Base-by-base conservation (phyloP, 441 rosid genomes). In the Pelargonium fulgidum region DNA sequence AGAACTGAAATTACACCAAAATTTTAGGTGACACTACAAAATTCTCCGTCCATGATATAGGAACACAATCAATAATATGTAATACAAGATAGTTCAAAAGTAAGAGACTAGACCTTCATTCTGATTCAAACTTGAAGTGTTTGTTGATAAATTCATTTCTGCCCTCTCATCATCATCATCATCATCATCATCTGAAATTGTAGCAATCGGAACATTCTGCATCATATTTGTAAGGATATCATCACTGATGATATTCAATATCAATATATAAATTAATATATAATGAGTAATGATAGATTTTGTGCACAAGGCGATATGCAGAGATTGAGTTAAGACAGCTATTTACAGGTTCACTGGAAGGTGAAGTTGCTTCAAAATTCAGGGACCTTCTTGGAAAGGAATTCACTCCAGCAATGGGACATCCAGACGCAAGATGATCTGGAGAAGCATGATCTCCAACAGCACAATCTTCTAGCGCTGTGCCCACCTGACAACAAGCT, bases 131-230 rank as follows among this genome's bases (percentile, higher is more conserved):
- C 41, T 62, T 62, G 65, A 62, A 7, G 10, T 17, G 26, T 62
- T 12, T 4, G 16, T 62, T 24, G 65, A 24, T 22, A 17, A 62
- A 12, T 11, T 62, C 65, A 6, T 12, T 13, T 47, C 54, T 47
- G 54, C 13, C n/a, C n/a, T 12, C 54, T 44, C 13, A 11, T 33
- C 39, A 33, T 33, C 29, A 24, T 45, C 48, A 2, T 42, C 47
- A 7, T 59, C 64, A 24, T 61, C 64, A 24, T 62, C 65, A 26
- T 62, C 65, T 62, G 65, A 62, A 62, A 62, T 62, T 24, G 65
- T 62, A 24, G 12, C 20, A 13, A 59, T 13, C 10, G 65, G 26
- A 6, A 62, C 65, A 62, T 24, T 26, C 65, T 62, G 41, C 65
- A 26, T 24, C 65, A 62, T 22, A 10, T 22, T 59, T 24, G 24